Evolutionary conservation across 129 eudicot genomes (phyloP).

Genomic region (carrot (Daucus carota)): DNA sequence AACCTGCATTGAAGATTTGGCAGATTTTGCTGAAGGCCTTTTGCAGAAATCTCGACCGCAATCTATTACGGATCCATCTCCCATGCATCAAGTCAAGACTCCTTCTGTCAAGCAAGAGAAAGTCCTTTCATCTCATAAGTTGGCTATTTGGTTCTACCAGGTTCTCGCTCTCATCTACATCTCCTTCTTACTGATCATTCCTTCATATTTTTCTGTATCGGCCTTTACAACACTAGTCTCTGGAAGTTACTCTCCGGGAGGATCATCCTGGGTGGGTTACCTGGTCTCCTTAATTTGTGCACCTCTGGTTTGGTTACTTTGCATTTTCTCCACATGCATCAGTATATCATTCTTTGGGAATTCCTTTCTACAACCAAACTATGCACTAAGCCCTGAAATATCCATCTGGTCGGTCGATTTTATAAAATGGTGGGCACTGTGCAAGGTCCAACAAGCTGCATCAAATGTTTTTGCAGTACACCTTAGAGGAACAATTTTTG

Average conservation of each 20-base stretch:
- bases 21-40: slow-evolving; percentile 37
- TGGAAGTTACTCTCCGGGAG: background rate
- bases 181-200: slow-evolving; percentile 22
- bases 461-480: slow-evolving; percentile 38
- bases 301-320: slow-evolving; percentile 39
- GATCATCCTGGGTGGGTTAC: slow-evolving; percentile 20
- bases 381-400: slow-evolving; percentile 30
- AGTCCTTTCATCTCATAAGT: slow-evolving; percentile 17
- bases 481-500: slow-evolving; percentile 46
- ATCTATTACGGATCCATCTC: background rate
- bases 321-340: slow-evolving; percentile 24
- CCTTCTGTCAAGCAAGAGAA: background rate
- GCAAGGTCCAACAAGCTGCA: slow-evolving; percentile 43
- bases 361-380: slow-evolving; percentile 54
- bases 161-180: slow-evolving; percentile 24
- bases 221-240: slow-evolving; percentile 21
- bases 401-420: slow-evolving; percentile 48
- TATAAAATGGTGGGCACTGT: slow-evolving; percentile 56
- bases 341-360: slow-evolving; percentile 38
- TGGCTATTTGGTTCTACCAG: slow-evolving; percentile 31
- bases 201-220: slow-evolving; percentile 29
- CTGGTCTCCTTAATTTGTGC: slow-evolving; percentile 27
- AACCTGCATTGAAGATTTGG: slow-evolving; percentile 42
- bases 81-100: slow-evolving; percentile 8
- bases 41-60: slow-evolving; percentile 21